Evolutionary conservation across 2,329 filamentous ascomycete species (phyloP).

Genomic region (Penicillium hesseltinei): DNA sequence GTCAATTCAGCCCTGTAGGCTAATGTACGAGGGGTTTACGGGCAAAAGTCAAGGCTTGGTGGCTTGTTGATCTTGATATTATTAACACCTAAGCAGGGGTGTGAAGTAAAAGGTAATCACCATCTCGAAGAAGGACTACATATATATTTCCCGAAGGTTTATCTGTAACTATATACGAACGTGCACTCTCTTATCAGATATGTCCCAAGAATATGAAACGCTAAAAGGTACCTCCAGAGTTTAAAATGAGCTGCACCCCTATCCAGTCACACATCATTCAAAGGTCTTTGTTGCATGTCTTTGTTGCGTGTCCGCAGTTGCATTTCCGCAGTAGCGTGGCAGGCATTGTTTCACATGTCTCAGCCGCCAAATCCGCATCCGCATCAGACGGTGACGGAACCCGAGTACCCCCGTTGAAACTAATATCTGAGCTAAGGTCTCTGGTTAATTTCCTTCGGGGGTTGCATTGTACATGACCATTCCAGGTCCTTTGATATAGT

Average conservation of each 20-base stretch:
- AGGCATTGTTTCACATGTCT: conserved; percentile 19
- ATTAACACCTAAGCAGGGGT: neutral
- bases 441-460: neutral
- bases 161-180: neutral
- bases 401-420: neutral
- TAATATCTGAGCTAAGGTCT: neutral
- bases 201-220: neutral
- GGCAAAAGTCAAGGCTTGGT: neutral
- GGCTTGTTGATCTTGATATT: neutral
- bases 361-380: conserved; percentile 2
- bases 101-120: neutral
- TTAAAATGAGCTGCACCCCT: neutral
- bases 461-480: neutral
- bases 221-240: neutral
- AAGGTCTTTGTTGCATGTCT: conserved; percentile 13
- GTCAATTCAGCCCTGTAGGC: neutral
- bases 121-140: neutral
- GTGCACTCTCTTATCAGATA: neutral
- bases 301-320: conserved; percentile 7
- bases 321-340: conserved; percentile 13
- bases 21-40: neutral
- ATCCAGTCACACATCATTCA: neutral
- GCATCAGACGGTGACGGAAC: neutral
- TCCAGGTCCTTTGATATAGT: neutral
- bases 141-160: neutral